Evolutionary conservation across 371 early-diverging fungal genomes (phyloP), one percentile per base, ranked within the genome.

Genomic region (Syncephalastrum racemosum): DNA sequence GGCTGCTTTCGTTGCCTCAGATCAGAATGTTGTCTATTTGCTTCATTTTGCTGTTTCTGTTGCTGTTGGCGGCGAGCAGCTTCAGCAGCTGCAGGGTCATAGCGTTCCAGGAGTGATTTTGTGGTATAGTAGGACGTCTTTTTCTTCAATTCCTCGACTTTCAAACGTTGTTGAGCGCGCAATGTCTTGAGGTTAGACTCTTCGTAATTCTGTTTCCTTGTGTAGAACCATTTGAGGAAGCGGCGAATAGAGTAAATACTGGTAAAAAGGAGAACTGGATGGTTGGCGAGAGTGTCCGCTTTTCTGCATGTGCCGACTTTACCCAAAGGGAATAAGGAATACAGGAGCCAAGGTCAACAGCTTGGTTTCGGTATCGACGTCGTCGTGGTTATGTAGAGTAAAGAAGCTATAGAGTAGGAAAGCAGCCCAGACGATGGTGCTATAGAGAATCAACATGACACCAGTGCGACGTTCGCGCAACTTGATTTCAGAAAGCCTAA

Each of bases 81-180:
- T 16, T 27, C 50, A 36, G 46, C 51, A 40, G 58, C 57, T 46
- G 50, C 58, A 59, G 53, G 65, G 61, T 59, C 73, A 51, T 64
- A 64, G 54, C 91, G 82, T 66, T 99, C 97, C 27, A 99, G 70
- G 40, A 99, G 75, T 15, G 81, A 90, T 64, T 93, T 91, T 16
- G 97, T 96, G 18, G 86, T 77, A 59, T 94, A 91, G 67, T 90
- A 97, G 4, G 87, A 82, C 0, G 90, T 90, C 62, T 91, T 94
- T 53, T 90, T 91, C 68, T 97, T 97, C 55, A 94, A 66, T 61
- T 92, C 92, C 42, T 95, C 92, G n/a, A 97, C 69, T 70, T 89
- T 84, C 53, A 76, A 71, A 40, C 80, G 81, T 64, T 87, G 85
- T 57, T 80, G 75, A 46, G 80, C 72, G 46, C 78, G 79, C 44